These are phyloP conservation scores for Bipolaris zeicola DNA, from an alignment of 2,329 filamentous ascomycete species.

Conservation along the genomic window DNA sequence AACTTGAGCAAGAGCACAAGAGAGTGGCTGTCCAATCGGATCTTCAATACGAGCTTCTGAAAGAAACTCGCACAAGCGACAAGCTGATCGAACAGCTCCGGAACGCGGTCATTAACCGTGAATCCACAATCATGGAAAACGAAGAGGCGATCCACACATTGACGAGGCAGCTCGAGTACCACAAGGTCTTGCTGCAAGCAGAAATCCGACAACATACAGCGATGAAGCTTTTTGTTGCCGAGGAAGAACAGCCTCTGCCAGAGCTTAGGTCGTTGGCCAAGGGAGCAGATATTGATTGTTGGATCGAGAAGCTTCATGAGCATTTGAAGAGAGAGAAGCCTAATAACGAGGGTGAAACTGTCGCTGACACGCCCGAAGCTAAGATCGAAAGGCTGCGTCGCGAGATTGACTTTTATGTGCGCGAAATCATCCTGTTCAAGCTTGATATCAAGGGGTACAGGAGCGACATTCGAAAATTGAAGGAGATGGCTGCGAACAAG, in stretches of 20 bases:
- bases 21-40: slow-evolving; percentile 34
- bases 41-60: slow-evolving; percentile 36
- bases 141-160: slow-evolving; percentile 35
- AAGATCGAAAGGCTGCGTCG: slow-evolving; percentile 41
- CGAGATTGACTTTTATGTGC: slow-evolving; percentile 52
- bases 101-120: slow-evolving; percentile 37
- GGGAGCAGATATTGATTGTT: slow-evolving; percentile 44
- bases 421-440: slow-evolving; percentile 58
- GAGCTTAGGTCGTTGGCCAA: slow-evolving; percentile 36
- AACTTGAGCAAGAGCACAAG: slow-evolving; percentile 31
- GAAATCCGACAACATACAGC: slow-evolving; percentile 50
- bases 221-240: slow-evolving; percentile 25
- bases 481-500: slow-evolving; percentile 32
- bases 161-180: slow-evolving; percentile 48
- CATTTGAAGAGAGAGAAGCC: slow-evolving; percentile 38
- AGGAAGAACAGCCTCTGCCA: slow-evolving; percentile 34
- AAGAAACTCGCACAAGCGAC: slow-evolving; percentile 35
- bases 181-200: slow-evolving; percentile 48
- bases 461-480: slow-evolving; percentile 46
- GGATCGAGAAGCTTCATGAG: slow-evolving; percentile 41
- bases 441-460: slow-evolving; percentile 56
- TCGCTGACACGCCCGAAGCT: slow-evolving; percentile 18
- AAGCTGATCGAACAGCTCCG: slow-evolving; percentile 39
- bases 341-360: slow-evolving; percentile 1
- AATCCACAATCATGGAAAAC: slow-evolving; percentile 40